These are phyloP conservation scores for Mucor ambiguus DNA, from an alignment of 371 early-diverging fungal genomes.

Conservation along the genomic window DNA sequence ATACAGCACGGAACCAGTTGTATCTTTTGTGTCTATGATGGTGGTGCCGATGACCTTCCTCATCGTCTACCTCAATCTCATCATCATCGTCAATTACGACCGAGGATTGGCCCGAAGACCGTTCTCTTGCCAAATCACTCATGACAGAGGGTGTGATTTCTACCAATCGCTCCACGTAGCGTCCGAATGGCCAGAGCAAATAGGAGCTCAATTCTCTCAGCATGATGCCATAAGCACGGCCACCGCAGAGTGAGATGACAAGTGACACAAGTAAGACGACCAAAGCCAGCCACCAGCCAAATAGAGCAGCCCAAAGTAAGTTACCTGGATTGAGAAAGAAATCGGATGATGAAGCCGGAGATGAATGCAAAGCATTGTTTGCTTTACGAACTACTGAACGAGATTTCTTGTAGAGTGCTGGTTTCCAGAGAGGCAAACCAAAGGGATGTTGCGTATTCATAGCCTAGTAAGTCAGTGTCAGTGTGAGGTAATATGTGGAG, in stretches of 20 bases:
- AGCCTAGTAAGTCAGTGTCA: constrained; percentile 45
- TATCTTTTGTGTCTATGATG: constrained; percentile 20
- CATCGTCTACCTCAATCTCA: constrained; percentile 25
- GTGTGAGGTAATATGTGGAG: background rate
- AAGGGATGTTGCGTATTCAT: constrained; percentile 92
- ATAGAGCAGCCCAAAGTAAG: constrained; percentile 82
- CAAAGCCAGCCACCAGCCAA: constrained; percentile 91
- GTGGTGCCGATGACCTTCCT: constrained; percentile 2
- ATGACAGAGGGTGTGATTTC: constrained; percentile 32
- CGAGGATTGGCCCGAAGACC: constrained; percentile 3
- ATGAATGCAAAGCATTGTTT: constrained; percentile 83
- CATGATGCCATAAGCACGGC: constrained; percentile 61
- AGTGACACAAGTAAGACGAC: constrained; percentile 65
- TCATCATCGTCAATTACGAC: constrained; percentile 23
- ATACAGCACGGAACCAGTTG: constrained; percentile 18
- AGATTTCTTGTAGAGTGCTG: constrained; percentile 94
- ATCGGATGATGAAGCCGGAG: constrained; percentile 66
- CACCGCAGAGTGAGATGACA: constrained; percentile 57
- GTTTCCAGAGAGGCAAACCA: constrained; percentile 96
- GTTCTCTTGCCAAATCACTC: constrained; percentile 19
- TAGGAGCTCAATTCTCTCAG: constrained; percentile 74
- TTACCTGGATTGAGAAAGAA: constrained; percentile 83
- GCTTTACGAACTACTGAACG: constrained; percentile 85
- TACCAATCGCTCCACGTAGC: constrained; percentile 73
- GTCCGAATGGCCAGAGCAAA: constrained; percentile 94